Evolutionary conservation across 768 basidiomycete genomes (phyloP), one percentile per base, ranked within the genome.

Genomic region (Flagelloscypha sp.): DNA sequence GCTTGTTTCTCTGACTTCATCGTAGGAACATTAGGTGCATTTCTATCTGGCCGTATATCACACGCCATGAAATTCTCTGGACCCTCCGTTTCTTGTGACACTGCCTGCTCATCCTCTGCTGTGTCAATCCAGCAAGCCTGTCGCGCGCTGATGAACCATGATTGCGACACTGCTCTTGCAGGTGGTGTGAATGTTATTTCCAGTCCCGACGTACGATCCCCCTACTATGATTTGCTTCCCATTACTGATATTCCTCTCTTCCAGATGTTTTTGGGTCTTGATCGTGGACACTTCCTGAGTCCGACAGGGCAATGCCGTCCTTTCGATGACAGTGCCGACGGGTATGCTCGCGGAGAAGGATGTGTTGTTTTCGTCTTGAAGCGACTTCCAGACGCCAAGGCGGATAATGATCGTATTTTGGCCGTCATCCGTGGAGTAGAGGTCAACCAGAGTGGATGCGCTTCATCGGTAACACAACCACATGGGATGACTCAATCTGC

Each of bases 101-200:
- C 83, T 0, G 79, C 82, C 1, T 85, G 84, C 50, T 85, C 82
- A 6, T 79, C 81, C 4, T 80, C 80, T 4, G 56, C 66, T 21
- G 71, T 79, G 10, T 79, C 81, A 7, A 58, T 85, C 18, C 71
- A 85, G 54, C 78, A 78, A 43, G 84, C 76, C 0, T 75, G 69
- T 31, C 74, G 82, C 29, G 76, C 81, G 1, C 55, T 86, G 20
- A 61, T 68, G 54, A 69, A 68, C 37, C 55, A 65, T 12, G 84
- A 86, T 50, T 85, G 83, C 48, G 59, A 68, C 43, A 67, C 79
- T 17, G 79, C 79, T 1, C 55, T 86, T 19, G 84, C 78, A 12
- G 83, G 80, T 16, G 81, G 83, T n/a, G 76, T 84, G 19, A 84
- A 84, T 46, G 49, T 76, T 37, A 72, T 84, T 32, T 63, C 76